Evolutionary conservation across 2,329 filamentous ascomycete species (phyloP), one percentile per base, ranked within the genome.

Genomic region (Rutstroemia sp.): DNA sequence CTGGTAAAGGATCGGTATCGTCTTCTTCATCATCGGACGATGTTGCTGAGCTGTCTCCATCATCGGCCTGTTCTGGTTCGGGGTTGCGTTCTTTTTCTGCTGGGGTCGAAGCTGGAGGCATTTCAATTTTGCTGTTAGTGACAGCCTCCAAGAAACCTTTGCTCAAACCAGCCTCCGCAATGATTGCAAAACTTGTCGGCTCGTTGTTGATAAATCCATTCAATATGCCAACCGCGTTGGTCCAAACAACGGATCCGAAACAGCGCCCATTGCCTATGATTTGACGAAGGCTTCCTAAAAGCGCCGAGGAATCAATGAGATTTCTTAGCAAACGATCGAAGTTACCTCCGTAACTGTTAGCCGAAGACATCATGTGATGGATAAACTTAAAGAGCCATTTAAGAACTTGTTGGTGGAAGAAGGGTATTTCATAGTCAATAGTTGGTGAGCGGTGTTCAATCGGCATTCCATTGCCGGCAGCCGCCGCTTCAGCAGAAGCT

Each of bases 121-220:
- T 75, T 38, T 45, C 49, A 23, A 71, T 67, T 17, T 66, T 61
- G 16, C 73, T 74, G 4, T 80, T 78, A 1, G 84, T 95, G 54
- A 97, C 81, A 3, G 92, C 84, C 70, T 92, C 86, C 14, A 99
- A 78, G 57, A 96, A 87, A 51, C 85, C 89, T 68, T 87, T 87
- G 66, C 94, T 92, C 64, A 99, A 80, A 21, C 91, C 91, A 51
- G 94, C 92, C 73, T 99, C 94, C 14, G 89, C 90, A 62, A 99
- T 94, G 23, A 96, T 90, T 27, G 90, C 87, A 70, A 96, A 99
- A 71, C 94, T 99, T 0, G 94, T 99, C 0, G 94, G 94, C 67
- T 99, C 94, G 68, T 97, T 96, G 73, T 99, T 95, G 65, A 99
- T 95, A 71, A 99, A 99, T 65, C 90, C 92, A 68, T 89, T 94